phyloP scores from a whole-genome alignment of 495 filamentous ascomycete genomes.

The Penicillium nucicola region DNA sequence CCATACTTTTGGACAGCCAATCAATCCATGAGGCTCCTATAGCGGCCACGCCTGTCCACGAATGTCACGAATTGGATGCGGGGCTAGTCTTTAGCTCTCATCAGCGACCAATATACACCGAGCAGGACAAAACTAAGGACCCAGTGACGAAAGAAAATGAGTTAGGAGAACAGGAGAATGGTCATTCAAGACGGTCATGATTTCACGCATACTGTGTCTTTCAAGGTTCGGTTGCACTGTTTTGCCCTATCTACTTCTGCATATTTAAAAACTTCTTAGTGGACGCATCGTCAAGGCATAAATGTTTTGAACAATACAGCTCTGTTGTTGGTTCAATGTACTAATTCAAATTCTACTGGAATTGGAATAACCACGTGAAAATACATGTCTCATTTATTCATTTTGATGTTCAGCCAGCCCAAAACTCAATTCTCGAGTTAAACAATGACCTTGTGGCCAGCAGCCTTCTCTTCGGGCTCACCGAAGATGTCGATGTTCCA shows the following conservation, averaged over 20 bases:
- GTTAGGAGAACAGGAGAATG: neutral
- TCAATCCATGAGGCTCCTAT: conserved; percentile 17
- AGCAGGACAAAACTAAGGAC: neutral
- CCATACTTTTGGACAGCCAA: conserved; percentile 13
- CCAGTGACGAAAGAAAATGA: neutral
- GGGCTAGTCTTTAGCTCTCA: conserved; percentile 17
- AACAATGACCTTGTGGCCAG: conserved; percentile 41
- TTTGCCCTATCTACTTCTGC: too few species aligned
- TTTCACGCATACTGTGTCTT: conserved; percentile 1
- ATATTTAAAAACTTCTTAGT: too few species aligned
- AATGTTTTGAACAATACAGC: too few species aligned
- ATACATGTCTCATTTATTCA: conserved; percentile 17
- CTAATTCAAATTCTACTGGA: neutral
- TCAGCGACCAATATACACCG: conserved; percentile 17
- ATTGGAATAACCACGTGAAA: neutral
- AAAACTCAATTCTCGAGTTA: conserved; percentile 11
- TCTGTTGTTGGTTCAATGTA: neutral
- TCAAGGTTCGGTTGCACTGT: too few species aligned
- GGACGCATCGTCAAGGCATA: too few species aligned
- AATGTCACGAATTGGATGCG: conserved; percentile 20
- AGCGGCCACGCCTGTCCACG: conserved; percentile 7
- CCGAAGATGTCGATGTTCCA: conserved; percentile 48
- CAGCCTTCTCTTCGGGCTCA: conserved; percentile 40
- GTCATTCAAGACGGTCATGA: neutral
- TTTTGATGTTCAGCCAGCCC: neutral